Percentiles rank a stretch among this genome's conserved stretches.
Conservation (phyloP, 2,329 filamentous ascomycete genomes). For the Teratosphaeria destructans region DNA sequence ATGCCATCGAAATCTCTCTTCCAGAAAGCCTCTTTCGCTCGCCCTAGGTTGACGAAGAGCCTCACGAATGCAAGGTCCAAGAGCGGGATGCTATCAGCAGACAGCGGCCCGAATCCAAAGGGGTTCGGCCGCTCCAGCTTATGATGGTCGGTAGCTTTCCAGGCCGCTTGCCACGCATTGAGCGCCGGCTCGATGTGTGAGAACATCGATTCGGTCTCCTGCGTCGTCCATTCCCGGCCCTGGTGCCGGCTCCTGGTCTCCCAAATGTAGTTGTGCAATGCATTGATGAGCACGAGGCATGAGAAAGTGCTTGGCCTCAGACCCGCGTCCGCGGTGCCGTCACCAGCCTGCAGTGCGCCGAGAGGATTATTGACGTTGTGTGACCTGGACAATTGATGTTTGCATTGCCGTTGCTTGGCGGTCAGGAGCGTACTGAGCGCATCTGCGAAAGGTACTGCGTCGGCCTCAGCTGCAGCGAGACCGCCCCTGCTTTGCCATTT, state of each 20-base stretch:
- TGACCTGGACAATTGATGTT: slow-evolving; percentile 12
- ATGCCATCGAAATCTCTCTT: slow-evolving; percentile 86
- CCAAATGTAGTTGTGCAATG: slow-evolving; percentile 97
- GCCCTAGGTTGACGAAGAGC: slow-evolving; percentile 83
- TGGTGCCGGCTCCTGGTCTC: slow-evolving; percentile 86
- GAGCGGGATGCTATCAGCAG: slow-evolving; percentile 81
- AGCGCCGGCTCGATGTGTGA: slow-evolving; percentile 87
- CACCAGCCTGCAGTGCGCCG: slow-evolving; percentile 11
- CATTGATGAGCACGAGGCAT: slow-evolving; percentile 83
- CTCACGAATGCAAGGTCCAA: slow-evolving; percentile 87
- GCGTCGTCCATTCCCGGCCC: slow-evolving; percentile 77
- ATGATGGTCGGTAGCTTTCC: slow-evolving; percentile 77
- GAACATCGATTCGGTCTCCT: slow-evolving; percentile 94
- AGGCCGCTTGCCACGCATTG: slow-evolving; percentile 87
- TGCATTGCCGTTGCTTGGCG: slow-evolving; percentile 52
- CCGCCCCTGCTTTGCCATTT: slow-evolving; percentile 73
- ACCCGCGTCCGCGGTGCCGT: slow-evolving; percentile 39
- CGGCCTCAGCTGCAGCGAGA: slow-evolving; percentile 55
- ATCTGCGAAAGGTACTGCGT: slow-evolving; percentile 66
- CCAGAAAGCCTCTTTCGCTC: slow-evolving; percentile 90
- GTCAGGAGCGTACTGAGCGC: slow-evolving; percentile 72
- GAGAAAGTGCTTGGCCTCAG: slow-evolving; percentile 83
- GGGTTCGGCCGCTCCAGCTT: slow-evolving; percentile 77
- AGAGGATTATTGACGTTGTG: slow-evolving; percentile 17
- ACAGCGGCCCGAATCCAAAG: slow-evolving; percentile 69